Evolutionary conservation across 2,329 filamentous ascomycete species (phyloP), one percentile per base, ranked within the genome.

Genomic region (Penicillium sp.): DNA sequence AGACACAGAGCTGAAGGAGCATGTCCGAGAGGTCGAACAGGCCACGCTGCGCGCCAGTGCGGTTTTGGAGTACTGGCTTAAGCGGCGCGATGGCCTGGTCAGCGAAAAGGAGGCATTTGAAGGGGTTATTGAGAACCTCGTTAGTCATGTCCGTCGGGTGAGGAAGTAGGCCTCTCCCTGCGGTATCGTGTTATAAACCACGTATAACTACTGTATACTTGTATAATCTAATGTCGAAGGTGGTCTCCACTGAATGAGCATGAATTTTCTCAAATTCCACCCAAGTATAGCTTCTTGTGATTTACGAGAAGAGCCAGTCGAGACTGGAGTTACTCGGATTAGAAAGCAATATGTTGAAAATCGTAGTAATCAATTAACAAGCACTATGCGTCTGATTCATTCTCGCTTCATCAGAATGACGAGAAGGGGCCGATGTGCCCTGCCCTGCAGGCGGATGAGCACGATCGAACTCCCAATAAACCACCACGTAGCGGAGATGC

Each of bases 51-150:
- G 79, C 18, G 88, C 89, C 3, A 86, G 84, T 45, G 81, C 87
- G 49, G 82, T 90, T 31, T 74, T 96, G 42, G 86, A 89, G 55
- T 95, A 91, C 65, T 97, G 91, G 91, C 79, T 87, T 58, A 87
- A 87, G 73, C 76, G 84, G 59, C 85, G 86, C 43, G 90, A 95
- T 64, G 89, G 89, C 58, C 88, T 91, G 60, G 74, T 95, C 54
- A 87, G 87, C 32, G 91, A 97, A 64, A 85, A 93, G 58, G 91
- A 96, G 65, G 88, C 89, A 2, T 93, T 96, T 66, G 91, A 97
- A 66, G 89, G 89, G 0, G 91, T 97, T 13, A 96, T 97, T 77
- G 91, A 95, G 71, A 96, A 95, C 67, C 69, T 97, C 55, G 91
- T 96, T 35, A 93, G 89, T 68, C 89, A 95, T 72, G 89, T 89